Evolutionary conservation across 2,329 filamentous ascomycete genomes (phyloP), one percentile per base, ranked within the genome.

Genomic region (Clonostachys chloroleuca): DNA sequence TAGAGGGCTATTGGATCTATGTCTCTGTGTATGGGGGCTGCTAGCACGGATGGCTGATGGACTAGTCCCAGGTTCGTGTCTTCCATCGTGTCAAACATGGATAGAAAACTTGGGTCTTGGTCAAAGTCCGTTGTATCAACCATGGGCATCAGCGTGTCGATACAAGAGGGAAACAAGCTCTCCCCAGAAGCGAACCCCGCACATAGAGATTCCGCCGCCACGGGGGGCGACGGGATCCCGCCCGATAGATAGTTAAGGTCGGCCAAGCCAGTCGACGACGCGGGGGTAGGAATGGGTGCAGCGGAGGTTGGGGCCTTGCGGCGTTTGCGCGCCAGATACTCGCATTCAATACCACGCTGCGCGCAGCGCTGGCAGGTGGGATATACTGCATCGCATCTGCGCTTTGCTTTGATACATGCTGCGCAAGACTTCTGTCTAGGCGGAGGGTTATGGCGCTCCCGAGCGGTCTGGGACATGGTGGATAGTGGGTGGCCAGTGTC

Each of bases 361-460:
- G 61, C 57, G 55, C 80, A 84, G 40, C 80, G 70, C 14, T 70
- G 60, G 53, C 80, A 84, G 12, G 67, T 56, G 3, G 79, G 80
- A 13, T 69, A 56, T 16, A 67, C 68, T 36, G 76, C 69, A 52
- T 79, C 75, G 57, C 80, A 83, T 43, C 74, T 74, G 13, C 80
- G 70, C 59, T 83, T 83, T 20, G 78, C 71, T 54, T 71, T 74
- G 43, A 73, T 78, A 62, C 80, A 83, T 24, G 73, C 71, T 5
- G 69, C 64, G 54, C 80, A 84, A 5, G 80, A 77, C 60, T 80
- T 83, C 42, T 78, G 74, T 47, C 72, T 61, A 5, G 69, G 69
- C 41, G 68, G 74, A 34, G 71, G 73, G 59, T 74, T 74, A 24
- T 52, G 61, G 46, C 64, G 66, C 57, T 73, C 71, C 35, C 56